Conservation (phyloP, 106 monocot genomes). For the Dendrobium officinale region DNA sequence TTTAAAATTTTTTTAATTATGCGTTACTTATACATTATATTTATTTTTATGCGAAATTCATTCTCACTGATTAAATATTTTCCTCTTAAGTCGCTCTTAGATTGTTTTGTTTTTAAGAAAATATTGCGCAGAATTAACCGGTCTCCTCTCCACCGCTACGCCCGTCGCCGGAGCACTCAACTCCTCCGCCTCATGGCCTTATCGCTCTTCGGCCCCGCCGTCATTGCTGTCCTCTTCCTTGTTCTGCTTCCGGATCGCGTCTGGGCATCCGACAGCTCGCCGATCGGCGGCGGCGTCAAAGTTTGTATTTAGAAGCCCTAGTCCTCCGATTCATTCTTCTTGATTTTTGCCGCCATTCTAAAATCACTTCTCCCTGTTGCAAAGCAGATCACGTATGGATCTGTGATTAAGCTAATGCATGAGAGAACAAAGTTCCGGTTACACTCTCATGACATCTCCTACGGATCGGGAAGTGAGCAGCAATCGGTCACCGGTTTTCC, state of each 20-base stretch:
- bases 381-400: constrained; percentile 67
- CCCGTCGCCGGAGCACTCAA: no score
- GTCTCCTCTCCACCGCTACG: neutral
- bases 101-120: no score
- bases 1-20: no score
- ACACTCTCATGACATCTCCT: constrained; percentile 90
- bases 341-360: neutral
- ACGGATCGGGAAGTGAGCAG: constrained; percentile 92
- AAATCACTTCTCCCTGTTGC: neutral
- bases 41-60: no score
- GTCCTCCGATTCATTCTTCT: neutral
- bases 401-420: constrained; percentile 79
- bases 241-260: constrained; percentile 36
- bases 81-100: no score
- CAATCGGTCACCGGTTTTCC: constrained; percentile 88
- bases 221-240: constrained; percentile 28
- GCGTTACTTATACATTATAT: no score
- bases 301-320: constrained; percentile 23
- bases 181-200: constrained; percentile 40
- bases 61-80: no score
- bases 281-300: constrained; percentile 41
- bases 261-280: constrained; percentile 9
- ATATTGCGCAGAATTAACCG: neutral
- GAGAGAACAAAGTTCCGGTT: constrained; percentile 77
- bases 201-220: constrained; percentile 35